phyloP scores from a whole-genome alignment of 495 filamentous ascomycete species.

The Aspergillus cristatus region DNA sequence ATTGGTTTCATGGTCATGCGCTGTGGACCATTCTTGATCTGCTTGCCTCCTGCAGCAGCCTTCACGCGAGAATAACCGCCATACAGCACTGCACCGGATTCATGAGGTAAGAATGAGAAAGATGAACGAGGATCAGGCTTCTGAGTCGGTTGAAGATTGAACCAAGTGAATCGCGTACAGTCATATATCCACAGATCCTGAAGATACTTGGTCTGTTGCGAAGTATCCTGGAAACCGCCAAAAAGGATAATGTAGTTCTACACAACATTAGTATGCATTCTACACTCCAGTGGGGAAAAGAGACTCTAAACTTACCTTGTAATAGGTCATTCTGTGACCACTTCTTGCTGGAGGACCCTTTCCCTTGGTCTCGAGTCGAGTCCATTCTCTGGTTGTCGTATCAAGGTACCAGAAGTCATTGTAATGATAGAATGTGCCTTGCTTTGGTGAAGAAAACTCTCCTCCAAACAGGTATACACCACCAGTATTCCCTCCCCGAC shows the following conservation, averaged over 20 bases:
- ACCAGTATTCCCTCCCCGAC: constrained; percentile 73
- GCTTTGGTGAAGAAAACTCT: constrained; percentile 73
- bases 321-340: constrained; percentile 92
- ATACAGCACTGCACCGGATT: constrained; percentile 77
- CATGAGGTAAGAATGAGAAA: constrained; percentile 85
- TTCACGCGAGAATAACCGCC: constrained; percentile 94
- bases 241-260: constrained; percentile 64
- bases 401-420: constrained; percentile 97
- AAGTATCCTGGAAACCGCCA: constrained; percentile 92
- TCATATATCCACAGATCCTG: constrained; percentile 62
- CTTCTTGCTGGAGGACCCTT: constrained; percentile 82
- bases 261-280: constrained; percentile 2
- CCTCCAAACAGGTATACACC: constrained; percentile 86
- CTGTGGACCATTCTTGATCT: constrained; percentile 51
- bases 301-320: constrained; percentile 49
- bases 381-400: constrained; percentile 76
- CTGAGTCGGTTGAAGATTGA: constrained; percentile 59
- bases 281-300: constrained; percentile 23
- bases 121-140: constrained; percentile 86
- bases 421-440: constrained; percentile 98
- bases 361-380: constrained; percentile 74
- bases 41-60: constrained; percentile 33
- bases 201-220: constrained; percentile 85
- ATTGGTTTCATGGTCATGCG: constrained; percentile 70
- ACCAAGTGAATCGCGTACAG: constrained; percentile 65